Evolutionary conservation across 805 yeast genomes (phyloP).

Genomic region (Saccharomycopsis selenospora): DNA sequence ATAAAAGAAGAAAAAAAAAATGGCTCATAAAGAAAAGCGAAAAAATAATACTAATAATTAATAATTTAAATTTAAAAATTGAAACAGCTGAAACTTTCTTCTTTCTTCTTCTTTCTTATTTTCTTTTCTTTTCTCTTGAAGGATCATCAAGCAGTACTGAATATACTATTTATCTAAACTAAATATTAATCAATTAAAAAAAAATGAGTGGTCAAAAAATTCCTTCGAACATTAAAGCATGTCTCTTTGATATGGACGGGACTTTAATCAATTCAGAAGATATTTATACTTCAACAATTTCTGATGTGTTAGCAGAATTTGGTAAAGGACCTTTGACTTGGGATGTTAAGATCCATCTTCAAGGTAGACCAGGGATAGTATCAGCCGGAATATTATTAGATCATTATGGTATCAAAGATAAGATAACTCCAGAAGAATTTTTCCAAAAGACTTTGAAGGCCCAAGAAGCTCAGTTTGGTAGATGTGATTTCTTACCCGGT

Average conservation of each 20-base stretch:
- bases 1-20: too few relatives aligned
- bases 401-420: slow-evolving; percentile 55
- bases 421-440: slow-evolving; percentile 54
- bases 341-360: slow-evolving; percentile 81
- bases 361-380: slow-evolving; percentile 84
- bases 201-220: too few relatives aligned
- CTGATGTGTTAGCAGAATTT: slow-evolving; percentile 55
- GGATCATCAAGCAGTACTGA: too few relatives aligned
- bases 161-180: too few relatives aligned
- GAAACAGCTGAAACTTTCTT: too few relatives aligned
- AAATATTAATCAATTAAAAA: too few relatives aligned
- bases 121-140: too few relatives aligned
- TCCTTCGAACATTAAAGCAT: too few relatives aligned
- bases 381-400: slow-evolving; percentile 62
- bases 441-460: slow-evolving; percentile 42
- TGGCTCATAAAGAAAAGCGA: too few relatives aligned
- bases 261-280: slow-evolving; percentile 87
- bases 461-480: slow-evolving; percentile 54
- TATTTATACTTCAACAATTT: slow-evolving; percentile 72
- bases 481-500: slow-evolving; percentile 71
- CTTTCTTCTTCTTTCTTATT: too few relatives aligned
- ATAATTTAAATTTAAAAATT: too few relatives aligned
- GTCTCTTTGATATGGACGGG: slow-evolving; percentile 93
- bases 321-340: slow-evolving; percentile 81
- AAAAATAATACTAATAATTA: too few relatives aligned